A percentile compares a stretch with the other conserved stretches of the same genome.
These are phyloP conservation scores for Tremella fuciformis DNA, from an alignment of 768 basidiomycete genomes.

Conservation along the genomic window DNA sequence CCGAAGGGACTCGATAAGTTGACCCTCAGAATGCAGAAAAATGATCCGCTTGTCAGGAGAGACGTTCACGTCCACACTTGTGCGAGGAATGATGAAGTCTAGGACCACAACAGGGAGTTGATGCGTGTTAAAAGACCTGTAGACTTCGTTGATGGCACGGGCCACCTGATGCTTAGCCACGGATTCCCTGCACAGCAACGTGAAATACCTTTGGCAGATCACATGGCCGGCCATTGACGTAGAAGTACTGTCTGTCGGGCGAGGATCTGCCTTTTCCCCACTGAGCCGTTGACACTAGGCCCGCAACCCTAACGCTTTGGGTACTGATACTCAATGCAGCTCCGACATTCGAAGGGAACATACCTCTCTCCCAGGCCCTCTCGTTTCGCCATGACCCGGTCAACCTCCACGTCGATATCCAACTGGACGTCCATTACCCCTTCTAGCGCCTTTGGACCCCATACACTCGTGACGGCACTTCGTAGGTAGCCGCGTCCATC, in stretches of 20 bases:
- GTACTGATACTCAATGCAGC: constrained; percentile 12
- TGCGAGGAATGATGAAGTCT: constrained; percentile 73
- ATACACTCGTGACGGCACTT: constrained; percentile 68
- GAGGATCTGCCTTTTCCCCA: constrained; percentile 71
- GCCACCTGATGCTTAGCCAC: constrained; percentile 60
- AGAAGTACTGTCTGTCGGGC: constrained; percentile 87
- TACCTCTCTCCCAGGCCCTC: constrained; percentile 52
- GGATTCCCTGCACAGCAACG: background rate
- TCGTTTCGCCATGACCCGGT: constrained; percentile 58
- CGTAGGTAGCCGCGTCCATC: constrained; percentile 64
- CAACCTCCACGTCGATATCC: constrained; percentile 65
- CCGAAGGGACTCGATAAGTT: constrained; percentile 73
- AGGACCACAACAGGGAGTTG: constrained; percentile 81
- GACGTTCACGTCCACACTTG: constrained; percentile 78
- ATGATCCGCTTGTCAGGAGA: constrained; percentile 96
- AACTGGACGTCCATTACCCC: constrained; percentile 72
- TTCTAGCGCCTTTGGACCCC: constrained; percentile 78
- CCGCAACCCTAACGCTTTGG: constrained; percentile 61
- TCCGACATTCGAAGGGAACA: constrained; percentile 21
- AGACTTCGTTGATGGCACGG: constrained; percentile 88
- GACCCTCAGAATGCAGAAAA: constrained; percentile 79
- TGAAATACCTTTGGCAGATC: constrained; percentile 65
- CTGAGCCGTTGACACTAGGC: constrained; percentile 78
- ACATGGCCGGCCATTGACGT: constrained; percentile 86
- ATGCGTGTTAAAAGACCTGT: constrained; percentile 70